Percentiles rank a stretch among this genome's conserved stretches.
Evolutionary conservation across 2,329 filamentous ascomycete genomes (phyloP).

Genomic region (Neurospora sp.): DNA sequence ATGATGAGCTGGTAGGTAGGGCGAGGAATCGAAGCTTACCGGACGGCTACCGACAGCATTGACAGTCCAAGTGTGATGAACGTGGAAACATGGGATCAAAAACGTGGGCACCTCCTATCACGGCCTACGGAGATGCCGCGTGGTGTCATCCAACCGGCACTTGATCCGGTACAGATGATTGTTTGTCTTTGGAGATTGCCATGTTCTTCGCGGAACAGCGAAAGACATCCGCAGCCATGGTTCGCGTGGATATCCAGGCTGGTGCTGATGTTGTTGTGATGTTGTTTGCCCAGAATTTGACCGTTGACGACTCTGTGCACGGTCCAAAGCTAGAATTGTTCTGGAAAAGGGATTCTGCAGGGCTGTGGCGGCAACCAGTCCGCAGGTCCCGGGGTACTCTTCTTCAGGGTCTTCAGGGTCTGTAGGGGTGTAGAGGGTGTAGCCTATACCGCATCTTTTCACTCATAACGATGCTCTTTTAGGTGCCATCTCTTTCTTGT

Average conservation of each 20-base stretch:
- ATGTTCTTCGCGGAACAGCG: neutral
- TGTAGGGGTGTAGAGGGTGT: neutral
- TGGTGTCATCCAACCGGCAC: neutral
- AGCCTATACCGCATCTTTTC: neutral
- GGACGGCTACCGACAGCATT: neutral
- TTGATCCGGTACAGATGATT: neutral
- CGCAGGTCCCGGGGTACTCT: slow-evolving; percentile 12
- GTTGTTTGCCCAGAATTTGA: neutral
- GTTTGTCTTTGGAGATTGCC: neutral
- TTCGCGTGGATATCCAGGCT: neutral
- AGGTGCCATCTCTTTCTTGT: neutral
- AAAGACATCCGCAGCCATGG: neutral
- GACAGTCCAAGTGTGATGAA: neutral
- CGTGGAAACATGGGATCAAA: neutral
- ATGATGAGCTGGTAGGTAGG: neutral
- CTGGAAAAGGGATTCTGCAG: slow-evolving; percentile 21
- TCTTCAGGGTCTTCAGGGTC: neutral
- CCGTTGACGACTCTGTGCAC: slow-evolving; percentile 6
- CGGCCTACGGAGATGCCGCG: neutral
- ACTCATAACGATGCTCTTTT: too few species aligned
- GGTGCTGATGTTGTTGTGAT: neutral
- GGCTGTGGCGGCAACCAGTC: slow-evolving; percentile 14
- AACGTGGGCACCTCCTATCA: neutral
- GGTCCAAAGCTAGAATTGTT: slow-evolving; percentile 24
- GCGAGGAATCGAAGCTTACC: neutral